Evolutionary conservation across 345 rosid species (phyloP).

Genomic region (Ceriops zippeliana): DNA sequence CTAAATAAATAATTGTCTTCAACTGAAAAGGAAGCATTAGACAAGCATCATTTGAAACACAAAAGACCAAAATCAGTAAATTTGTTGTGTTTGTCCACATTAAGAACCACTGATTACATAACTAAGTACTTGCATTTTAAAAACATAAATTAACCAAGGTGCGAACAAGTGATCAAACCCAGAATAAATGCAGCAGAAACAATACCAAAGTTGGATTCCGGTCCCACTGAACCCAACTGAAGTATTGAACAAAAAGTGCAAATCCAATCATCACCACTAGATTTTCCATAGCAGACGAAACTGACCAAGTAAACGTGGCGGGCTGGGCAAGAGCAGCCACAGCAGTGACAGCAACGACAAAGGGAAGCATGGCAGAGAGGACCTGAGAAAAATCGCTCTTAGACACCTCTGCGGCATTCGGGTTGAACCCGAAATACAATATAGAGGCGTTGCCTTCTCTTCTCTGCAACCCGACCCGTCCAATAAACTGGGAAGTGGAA

Average conservation of each 20-base stretch:
- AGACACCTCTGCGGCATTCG: slow-evolving; percentile 26
- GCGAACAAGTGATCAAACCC: background rate
- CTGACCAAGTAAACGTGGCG: slow-evolving; percentile 80
- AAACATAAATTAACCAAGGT: no score
- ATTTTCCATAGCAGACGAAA: background rate
- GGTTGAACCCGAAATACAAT: slow-evolving; percentile 54
- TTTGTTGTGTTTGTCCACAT: no score
- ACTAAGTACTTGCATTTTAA: no score
- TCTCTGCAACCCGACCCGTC: slow-evolving; percentile 69
- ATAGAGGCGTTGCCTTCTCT: slow-evolving; percentile 72
- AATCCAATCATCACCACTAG: background rate
- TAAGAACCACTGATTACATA: no score
- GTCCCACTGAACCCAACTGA: background rate
- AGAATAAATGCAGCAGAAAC: background rate
- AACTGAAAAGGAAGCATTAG: no score
- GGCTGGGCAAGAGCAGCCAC: slow-evolving; percentile 81
- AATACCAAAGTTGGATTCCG: background rate
- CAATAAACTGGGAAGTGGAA: slow-evolving; percentile 63
- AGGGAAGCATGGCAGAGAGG: slow-evolving; percentile 85
- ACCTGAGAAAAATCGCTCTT: slow-evolving; percentile 59
- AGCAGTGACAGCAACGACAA: slow-evolving; percentile 81
- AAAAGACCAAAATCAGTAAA: no score
- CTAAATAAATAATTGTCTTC: no score
- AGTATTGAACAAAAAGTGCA: background rate
- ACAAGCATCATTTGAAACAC: no score